Evolutionary conservation across 345 rosid genomes (phyloP).

Genomic region (Durio zibethinus): DNA sequence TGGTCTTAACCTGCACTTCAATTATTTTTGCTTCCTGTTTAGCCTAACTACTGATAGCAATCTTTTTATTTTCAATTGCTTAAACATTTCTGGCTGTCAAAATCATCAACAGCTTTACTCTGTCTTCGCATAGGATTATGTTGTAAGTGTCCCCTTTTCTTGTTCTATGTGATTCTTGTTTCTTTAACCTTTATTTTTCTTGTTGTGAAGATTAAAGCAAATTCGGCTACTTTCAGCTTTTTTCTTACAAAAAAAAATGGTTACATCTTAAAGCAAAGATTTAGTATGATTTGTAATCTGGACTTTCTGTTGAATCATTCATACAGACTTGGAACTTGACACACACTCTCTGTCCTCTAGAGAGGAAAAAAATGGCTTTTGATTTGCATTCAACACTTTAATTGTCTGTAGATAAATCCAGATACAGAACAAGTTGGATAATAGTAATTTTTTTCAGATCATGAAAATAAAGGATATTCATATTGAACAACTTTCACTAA

Average conservation of each 20-base stretch:
- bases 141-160: neutral
- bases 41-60: neutral
- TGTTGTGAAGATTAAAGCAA: neutral
- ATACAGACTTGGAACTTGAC: too few species aligned
- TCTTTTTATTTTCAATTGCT: neutral
- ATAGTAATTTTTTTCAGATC: too few species aligned
- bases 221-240: neutral
- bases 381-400: too few species aligned
- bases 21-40: neutral
- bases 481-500: neutral
- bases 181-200: neutral
- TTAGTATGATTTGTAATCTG: too few species aligned
- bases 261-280: too few species aligned
- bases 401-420: too few species aligned
- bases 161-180: neutral
- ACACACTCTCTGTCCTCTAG: too few species aligned
- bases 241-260: too few species aligned
- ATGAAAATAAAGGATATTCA: too few species aligned
- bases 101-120: neutral
- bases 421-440: too few species aligned
- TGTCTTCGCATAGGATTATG: neutral
- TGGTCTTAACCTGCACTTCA: neutral
- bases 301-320: too few species aligned
- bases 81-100: neutral
- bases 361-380: too few species aligned